These are phyloP conservation scores for Pinus taeda DNA, from an alignment of 75 land plant species.

Conservation along the genomic window DNA sequence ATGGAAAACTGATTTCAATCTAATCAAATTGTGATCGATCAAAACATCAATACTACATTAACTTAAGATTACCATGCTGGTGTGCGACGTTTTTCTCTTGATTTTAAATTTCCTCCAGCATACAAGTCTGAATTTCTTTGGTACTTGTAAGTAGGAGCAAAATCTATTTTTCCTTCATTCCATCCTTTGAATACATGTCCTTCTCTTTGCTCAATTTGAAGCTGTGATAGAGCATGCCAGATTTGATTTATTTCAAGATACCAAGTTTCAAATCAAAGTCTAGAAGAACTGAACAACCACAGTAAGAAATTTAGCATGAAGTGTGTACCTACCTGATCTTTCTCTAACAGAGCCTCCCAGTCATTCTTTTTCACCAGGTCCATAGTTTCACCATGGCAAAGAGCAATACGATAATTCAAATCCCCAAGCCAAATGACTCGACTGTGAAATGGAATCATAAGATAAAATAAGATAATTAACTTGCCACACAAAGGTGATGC, in stretches of 20 bases:
- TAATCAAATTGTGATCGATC: too few species aligned
- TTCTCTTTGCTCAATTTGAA: constrained; percentile 25
- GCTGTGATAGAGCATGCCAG: constrained; percentile 16
- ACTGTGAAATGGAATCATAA: constrained; percentile 17
- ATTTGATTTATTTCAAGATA: background rate
- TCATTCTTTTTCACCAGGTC: constrained; percentile 16
- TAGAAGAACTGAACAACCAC: background rate
- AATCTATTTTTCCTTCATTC: constrained; percentile 43
- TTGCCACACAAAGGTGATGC: background rate
- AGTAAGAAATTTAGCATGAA: background rate
- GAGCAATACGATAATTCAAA: constrained; percentile 49
- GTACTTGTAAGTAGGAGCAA: constrained; percentile 56
- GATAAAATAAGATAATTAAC: constrained; percentile 1
- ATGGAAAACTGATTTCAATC: background rate
- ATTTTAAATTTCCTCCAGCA: constrained; percentile 24
- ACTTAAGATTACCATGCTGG: constrained; percentile 40
- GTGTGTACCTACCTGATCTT: constrained; percentile 35
- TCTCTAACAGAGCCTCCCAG: constrained; percentile 34
- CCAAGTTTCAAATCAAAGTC: background rate
- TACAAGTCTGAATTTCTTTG: constrained; percentile 31
- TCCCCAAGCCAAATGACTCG: constrained; percentile 60
- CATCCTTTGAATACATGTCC: constrained; percentile 46
- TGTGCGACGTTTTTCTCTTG: constrained; percentile 36
- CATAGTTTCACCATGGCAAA: constrained; percentile 16
- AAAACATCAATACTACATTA: too few species aligned